phyloP scores from a whole-genome alignment of 176 grass and related monocot species.

The Neostapfia colusana region DNA sequence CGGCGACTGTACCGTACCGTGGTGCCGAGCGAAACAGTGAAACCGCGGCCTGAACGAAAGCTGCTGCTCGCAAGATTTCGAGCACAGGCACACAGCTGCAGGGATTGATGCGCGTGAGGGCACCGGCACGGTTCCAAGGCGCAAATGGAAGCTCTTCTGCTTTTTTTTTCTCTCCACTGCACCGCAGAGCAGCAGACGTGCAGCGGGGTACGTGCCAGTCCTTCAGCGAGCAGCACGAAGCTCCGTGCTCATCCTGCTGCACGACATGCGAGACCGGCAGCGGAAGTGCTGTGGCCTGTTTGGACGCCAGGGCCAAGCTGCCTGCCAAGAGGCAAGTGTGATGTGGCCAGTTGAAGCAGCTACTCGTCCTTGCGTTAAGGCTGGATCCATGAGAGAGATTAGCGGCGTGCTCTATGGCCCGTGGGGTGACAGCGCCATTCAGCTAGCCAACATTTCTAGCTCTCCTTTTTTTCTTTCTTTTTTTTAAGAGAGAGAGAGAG shows the following conservation, averaged over 20 bases:
- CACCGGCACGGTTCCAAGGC: background rate
- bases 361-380: background rate
- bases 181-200: background rate
- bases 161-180: background rate
- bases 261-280: slow-evolving; percentile 14
- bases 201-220: slow-evolving; percentile 6
- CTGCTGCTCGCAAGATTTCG: background rate
- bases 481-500: no score
- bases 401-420: no score
- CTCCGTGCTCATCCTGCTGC: background rate
- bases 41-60: background rate
- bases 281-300: background rate
- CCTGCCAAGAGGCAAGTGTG: background rate
- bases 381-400: background rate
- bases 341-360: background rate
- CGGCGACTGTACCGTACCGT: no score
- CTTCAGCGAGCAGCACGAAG: slow-evolving; percentile 4
- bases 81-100: no score
- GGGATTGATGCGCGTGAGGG: background rate
- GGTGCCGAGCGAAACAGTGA: background rate
- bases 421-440: no score
- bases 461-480: no score
- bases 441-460: no score
- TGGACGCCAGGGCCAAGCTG: background rate
- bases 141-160: background rate